Conservation (phyloP, 1,284 basidiomycete genomes). For the Cryptococcus floricola region DNA sequence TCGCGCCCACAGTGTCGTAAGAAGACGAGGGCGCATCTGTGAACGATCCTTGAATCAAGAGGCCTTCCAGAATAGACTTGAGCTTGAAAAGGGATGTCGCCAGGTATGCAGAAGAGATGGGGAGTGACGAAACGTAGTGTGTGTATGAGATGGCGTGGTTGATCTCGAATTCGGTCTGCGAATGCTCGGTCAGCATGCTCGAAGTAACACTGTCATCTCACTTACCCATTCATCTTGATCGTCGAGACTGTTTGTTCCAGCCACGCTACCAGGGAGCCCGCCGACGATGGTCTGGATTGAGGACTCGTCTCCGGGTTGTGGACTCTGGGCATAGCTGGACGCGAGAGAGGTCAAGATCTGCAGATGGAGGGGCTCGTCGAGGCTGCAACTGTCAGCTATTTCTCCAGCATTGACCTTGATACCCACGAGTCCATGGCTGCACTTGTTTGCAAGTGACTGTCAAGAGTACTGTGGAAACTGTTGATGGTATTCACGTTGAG, state of each 20-base stretch:
- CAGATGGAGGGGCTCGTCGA: constrained; percentile 45
- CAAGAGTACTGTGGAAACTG: no score
- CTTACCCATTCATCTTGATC: constrained; percentile 36
- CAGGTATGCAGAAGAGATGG: constrained; percentile 22
- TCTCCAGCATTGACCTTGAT: not conserved
- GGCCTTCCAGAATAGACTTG: constrained; percentile 25
- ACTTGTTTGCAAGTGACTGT: not conserved
- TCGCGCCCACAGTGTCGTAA: not conserved
- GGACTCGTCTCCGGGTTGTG: constrained; percentile 4
- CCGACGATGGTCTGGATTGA: constrained; percentile 5
- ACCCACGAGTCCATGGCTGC: constrained; percentile 14
- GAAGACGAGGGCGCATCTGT: constrained; percentile 6
- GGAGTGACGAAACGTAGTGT: constrained; percentile 41
- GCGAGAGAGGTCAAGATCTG: constrained; percentile 45
- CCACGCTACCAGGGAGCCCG: constrained; percentile 20
- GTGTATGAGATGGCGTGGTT: constrained; percentile 47
- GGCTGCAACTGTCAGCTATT: constrained; percentile 21
- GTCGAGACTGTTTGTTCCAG: not conserved
- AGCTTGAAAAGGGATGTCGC: constrained; percentile 22
- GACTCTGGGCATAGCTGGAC: constrained; percentile 23
- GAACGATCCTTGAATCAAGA: constrained; percentile 24
- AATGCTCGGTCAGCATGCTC: not conserved
- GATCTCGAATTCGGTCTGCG: constrained; percentile 38
- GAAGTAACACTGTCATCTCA: not conserved
- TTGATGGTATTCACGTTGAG: no score